phyloP scores from a whole-genome alignment of 73 alveolate genomes.

The Durusdinium trenchii region DNA sequence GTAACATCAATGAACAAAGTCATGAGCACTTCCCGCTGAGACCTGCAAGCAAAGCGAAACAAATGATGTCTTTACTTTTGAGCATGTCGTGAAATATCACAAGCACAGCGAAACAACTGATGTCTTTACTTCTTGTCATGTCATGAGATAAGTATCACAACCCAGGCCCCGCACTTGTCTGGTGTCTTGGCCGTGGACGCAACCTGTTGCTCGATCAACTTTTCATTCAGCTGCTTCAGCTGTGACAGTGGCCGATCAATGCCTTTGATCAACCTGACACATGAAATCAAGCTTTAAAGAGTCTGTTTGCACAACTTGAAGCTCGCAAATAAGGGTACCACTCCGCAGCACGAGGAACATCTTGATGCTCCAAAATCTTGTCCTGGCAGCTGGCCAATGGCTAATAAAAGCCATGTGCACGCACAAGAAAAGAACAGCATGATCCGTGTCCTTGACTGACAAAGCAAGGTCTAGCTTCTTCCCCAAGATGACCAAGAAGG shows the following conservation, averaged over 20 bases:
- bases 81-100: not conserved
- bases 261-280: not conserved
- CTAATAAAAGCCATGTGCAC: too few relatives aligned
- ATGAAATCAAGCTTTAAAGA: too few relatives aligned
- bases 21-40: not conserved
- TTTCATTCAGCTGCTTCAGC: not conserved
- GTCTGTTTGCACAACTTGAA: not conserved
- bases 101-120: not conserved
- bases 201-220: not conserved
- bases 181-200: not conserved
- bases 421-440: too few relatives aligned
- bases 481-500: not conserved
- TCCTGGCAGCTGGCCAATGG: not conserved
- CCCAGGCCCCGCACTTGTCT: not conserved
- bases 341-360: not conserved
- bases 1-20: not conserved
- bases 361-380: not conserved
- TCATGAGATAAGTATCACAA: too few relatives aligned
- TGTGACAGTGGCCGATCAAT: not conserved
- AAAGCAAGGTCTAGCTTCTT: not conserved
- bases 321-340: not conserved
- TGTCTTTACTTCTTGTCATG: too few relatives aligned
- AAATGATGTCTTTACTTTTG: too few relatives aligned
- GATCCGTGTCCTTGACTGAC: not conserved
- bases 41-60: not conserved